Base-by-base conservation (phyloP, 2,329 filamentous ascomycete species). In the Epichloe gansuensis region DNA sequence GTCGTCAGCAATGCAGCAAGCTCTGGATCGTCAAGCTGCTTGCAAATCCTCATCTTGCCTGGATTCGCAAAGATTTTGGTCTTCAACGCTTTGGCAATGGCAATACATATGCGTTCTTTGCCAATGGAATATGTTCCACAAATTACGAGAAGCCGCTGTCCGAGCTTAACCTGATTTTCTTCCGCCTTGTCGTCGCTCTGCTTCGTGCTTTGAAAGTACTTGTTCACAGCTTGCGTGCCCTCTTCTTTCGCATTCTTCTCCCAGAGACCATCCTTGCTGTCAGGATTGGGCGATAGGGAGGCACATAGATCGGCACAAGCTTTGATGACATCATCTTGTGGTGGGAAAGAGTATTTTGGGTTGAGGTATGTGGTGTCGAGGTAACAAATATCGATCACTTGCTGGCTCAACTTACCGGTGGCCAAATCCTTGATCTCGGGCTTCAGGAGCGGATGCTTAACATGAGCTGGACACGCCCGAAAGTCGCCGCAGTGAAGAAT, bases 81-180 rank as follows among this genome's bases (percentile, higher is more conserved):
- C 40, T 82, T 75, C 2, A 98, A 74, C 0, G 90, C 90, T 60
- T 84, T 81, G 4, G 93, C 93, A 57, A 98, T 95, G 43, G 89
- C 90, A 35, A 95, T 75, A 64, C 91, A 97, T 58, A 98, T 90
- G 41, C 90, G 85, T 67, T 98, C 93, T 69, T 98, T 98, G 63
- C 93, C 93, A 61, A 98, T 98, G 60, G 87, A 94, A 69, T 98
- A 98, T 0, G 93, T 98, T 44, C 93, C 93, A 55, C 95, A 94
- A 6, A 98, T 81, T 5, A 98, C 87, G 0, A 98, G 77, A 2
- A 98, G 76, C 4, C 89, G 83, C 46, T 87, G 60, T 57, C 62
- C 57, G 57, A 60, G 57, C 11, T 56, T 57, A 12, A 48, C 11
- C 21, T 43, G 42, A 11, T 61, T 56, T 7, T 56, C 56, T 1